Base-by-base conservation (phyloP, 2,329 filamentous ascomycete genomes). In the Lanzia echinophila region DNA sequence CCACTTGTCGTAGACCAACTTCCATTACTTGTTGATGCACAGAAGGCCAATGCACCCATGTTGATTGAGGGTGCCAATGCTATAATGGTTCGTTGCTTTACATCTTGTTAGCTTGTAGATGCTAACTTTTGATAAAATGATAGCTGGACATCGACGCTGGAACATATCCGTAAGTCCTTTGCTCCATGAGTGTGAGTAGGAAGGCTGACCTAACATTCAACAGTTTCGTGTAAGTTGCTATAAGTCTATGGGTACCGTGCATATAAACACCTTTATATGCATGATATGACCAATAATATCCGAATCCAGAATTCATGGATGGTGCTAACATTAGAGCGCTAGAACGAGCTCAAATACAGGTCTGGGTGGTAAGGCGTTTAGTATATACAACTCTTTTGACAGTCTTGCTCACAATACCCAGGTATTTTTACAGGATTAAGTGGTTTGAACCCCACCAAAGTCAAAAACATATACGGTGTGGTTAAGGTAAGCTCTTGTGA, bases 51-150 rank as follows among this genome's bases (percentile, higher is more conserved):
- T 36, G 74, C 73, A 36, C 78, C 78, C 52, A 83, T 88, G 59
- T 73, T 88, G 2, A 75, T 88, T 11, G 86, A 90, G 70, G 86
- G 84, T 50, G 83, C 83, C 36, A 81, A 86, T 62, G 79, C 79
- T 3, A 72, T 86, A 49, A 84, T 88, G 82, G 33, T 43, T 10
- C 19, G 7, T 20, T 20, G 42, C 32, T 17, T 17, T 45, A 20
- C 12, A n/a, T 43, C 41, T 11, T n/a, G 7, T 11, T 38, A 33
- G n/a, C n/a, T n/a, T n/a, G n/a, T n/a, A n/a, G 28, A 34, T 10
- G 17, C n/a, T 78, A 3, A 72, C 86, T 44, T 84, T 87, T 43
- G 41, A 17, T 43, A 43, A n/a, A 17, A 10, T 43, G 7, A 12
- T 17, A 43, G 82, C 72, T 87, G 51, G 84, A 87, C 65, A 75